Conservation (phyloP, 2,329 filamentous ascomycete species). For the Ophiostoma fasciatum region DNA sequence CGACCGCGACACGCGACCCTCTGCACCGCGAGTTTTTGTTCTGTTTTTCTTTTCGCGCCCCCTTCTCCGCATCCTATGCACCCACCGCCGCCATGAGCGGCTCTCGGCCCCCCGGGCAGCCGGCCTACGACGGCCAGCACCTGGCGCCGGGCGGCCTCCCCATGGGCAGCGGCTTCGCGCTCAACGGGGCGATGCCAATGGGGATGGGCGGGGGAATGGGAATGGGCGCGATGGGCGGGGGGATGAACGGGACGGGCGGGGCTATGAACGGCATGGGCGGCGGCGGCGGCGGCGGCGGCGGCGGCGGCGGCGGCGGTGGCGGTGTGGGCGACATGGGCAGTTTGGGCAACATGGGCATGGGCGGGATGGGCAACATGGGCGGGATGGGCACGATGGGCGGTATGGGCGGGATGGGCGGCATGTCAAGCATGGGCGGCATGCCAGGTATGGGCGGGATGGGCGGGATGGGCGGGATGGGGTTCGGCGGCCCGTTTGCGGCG, state of each 20-base stretch:
- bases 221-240: no score
- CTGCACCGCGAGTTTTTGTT: no score
- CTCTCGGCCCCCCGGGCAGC: slow-evolving; percentile 24
- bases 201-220: neutral
- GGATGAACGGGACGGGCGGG: no score
- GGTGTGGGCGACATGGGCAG: no score
- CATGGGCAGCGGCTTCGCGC: slow-evolving; percentile 9
- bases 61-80: slow-evolving; percentile 12
- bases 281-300: neutral
- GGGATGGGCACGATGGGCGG: neutral
- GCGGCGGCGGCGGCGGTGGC: no score
- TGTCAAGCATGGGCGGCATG: neutral
- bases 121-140: slow-evolving; percentile 24
- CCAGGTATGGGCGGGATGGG: no score
- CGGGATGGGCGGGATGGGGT: neutral
- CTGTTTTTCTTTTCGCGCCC: no score
- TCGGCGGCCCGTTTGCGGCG: neutral
- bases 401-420: neutral
- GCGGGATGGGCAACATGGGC: neutral
- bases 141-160: slow-evolving; percentile 9
- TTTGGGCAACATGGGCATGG: no score
- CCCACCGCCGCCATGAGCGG: slow-evolving; percentile 26
- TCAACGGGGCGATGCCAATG: neutral
- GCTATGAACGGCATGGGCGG: slow-evolving; percentile 11
- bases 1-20: no score